Evolutionary conservation across 164 flowering plant species (phyloP).

Genomic region (Vitis rotundifolia): DNA sequence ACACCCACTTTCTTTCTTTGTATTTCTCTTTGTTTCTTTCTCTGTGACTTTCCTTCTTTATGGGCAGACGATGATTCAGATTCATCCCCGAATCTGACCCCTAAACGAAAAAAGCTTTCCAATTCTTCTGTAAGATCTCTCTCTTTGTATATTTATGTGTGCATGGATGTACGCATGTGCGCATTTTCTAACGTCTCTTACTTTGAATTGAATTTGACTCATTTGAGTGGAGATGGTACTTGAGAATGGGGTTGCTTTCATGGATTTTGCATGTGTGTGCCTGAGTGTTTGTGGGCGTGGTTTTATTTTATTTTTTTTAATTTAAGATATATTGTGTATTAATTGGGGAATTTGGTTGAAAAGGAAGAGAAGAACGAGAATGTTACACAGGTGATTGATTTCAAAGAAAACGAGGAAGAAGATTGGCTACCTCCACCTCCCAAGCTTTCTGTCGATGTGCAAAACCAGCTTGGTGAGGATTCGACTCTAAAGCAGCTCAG

Average conservation of each 20-base stretch:
- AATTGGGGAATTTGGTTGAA: slow-evolving; percentile 23
- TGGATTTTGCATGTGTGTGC: no score
- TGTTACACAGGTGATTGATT: slow-evolving; percentile 22
- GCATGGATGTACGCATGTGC: no score
- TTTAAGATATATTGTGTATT: background rate
- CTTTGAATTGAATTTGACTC: background rate
- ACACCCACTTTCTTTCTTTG: background rate
- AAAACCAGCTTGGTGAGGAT: slow-evolving; percentile 37
- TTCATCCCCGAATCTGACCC: slow-evolving; percentile 9
- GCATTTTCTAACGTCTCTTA: background rate
- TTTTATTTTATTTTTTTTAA: background rate
- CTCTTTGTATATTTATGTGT: background rate
- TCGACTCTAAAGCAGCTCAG: slow-evolving; percentile 68
- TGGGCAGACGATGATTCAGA: slow-evolving; percentile 30
- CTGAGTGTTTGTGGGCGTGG: no score
- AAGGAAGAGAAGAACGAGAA: slow-evolving; percentile 25
- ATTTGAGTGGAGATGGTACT: no score
- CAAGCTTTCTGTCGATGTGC: slow-evolving; percentile 18
- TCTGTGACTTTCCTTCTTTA: background rate
- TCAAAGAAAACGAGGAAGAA: slow-evolving; percentile 53
- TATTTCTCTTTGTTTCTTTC: background rate
- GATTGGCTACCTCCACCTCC: slow-evolving; percentile 92
- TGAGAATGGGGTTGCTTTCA: no score
- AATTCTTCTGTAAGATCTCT: slow-evolving; percentile 17
- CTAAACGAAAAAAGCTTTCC: slow-evolving; percentile 28